Evolutionary conservation across 1,284 basidiomycete species (phyloP), one percentile per base, ranked within the genome.

Genomic region (Ganoderma boninense): DNA sequence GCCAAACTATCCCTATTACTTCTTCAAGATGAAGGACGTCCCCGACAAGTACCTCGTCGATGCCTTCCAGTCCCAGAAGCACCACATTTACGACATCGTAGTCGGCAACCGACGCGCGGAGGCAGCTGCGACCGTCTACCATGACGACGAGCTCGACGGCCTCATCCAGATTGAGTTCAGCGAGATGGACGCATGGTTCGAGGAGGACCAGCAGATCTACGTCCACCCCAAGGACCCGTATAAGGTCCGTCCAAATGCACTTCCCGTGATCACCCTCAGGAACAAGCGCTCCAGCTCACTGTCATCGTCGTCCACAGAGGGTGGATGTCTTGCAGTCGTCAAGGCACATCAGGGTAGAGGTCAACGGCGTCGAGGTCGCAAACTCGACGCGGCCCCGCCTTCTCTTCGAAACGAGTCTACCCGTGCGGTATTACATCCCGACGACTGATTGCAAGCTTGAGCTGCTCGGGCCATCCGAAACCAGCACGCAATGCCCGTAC

Each of bases 161-260:
- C 80, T 90, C 35, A 79, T 87, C 42, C 87, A 84, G 67, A 77
- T 92, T 69, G 77, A 79, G 18, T 90, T 90, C 68, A 78, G 78
- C 23, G 83, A 84, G 18, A 84, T 86, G 77, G 89, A 90, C 71
- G 85, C 86, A 2, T 91, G 90, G 90, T 89, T 91, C 67, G 90
- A 92, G 79, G 90, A 92, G 73, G 90, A 91, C 57, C 88, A 92
- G 67, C 78, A 87, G 70, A 85, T 91, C 44, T 88, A 84, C 68
- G 82, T 84, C 2, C 90, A 92, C 72, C 87, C 89, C 8, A 91
- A 89, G 74, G 89, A 92, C 76, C 90, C 90, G 0, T 91, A 90
- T 80, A 92, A 92, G 84, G 90, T 90, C 11, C 35, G 67, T 49
- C n/a, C 6, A 40, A 44, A 35, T 2, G 0, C 8, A 26, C n/a